Evolutionary conservation across 345 rosid species (phyloP).

Genomic region (Boechera stricta): DNA sequence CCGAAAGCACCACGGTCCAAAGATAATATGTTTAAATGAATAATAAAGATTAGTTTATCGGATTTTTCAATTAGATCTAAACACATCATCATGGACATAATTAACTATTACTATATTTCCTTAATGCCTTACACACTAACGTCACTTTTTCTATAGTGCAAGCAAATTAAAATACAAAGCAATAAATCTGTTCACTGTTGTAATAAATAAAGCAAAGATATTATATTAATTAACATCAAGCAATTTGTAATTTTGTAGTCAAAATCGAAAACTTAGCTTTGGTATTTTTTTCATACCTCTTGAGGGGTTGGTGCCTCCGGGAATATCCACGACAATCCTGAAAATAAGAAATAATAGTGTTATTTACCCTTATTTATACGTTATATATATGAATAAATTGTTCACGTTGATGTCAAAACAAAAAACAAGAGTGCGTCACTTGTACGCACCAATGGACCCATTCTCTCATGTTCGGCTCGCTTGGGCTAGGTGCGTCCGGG

Average conservation of each 20-base stretch:
- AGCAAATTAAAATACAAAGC: not conserved
- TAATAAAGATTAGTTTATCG: not conserved
- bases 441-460: constrained; percentile 85
- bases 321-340: constrained; percentile 84
- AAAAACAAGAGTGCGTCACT: not conserved
- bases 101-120: constrained; percentile 7
- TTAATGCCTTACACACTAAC: constrained; percentile 27
- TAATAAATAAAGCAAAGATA: not conserved
- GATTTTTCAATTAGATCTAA: constrained; percentile 1
- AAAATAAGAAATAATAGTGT: not conserved
- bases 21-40: constrained; percentile 29
- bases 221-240: not conserved
- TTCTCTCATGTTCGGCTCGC: constrained; percentile 87
- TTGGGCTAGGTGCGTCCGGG: constrained; percentile 96
- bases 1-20: constrained; percentile 27
- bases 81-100: constrained; percentile 6
- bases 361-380: not conserved
- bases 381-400: not conserved
- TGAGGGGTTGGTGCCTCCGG: constrained; percentile 71
- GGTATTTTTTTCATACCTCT: constrained; percentile 50
- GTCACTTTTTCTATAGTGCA: constrained; percentile 5
- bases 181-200: not conserved
- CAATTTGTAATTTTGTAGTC: not conserved
- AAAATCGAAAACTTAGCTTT: not conserved
- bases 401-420: not conserved